Evolutionary conservation across 2,329 filamentous ascomycete species (phyloP).

Genomic region (Calonectria fujianensis): DNA sequence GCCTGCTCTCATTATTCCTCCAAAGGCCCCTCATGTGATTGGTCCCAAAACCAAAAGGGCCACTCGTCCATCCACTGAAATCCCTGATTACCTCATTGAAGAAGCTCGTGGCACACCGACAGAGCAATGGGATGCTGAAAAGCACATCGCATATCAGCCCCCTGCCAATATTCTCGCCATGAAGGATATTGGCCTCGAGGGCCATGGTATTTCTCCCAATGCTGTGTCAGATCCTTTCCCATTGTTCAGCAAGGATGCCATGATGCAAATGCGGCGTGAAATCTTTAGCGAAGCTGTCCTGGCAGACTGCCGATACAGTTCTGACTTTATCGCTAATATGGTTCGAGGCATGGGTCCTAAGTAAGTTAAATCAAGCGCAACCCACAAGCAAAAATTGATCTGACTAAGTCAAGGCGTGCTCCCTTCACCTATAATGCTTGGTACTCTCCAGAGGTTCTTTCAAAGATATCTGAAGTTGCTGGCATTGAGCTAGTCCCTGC

Average conservation of each 20-base stretch:
- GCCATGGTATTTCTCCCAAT: constrained; percentile 75
- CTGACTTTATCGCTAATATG: constrained; percentile 74
- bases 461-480: constrained; percentile 70
- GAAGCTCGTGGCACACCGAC: constrained; percentile 54
- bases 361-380: constrained; percentile 69
- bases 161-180: constrained; percentile 72
- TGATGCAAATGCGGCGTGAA: constrained; percentile 77
- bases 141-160: constrained; percentile 71
- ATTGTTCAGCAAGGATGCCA: constrained; percentile 76
- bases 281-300: constrained; percentile 69
- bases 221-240: constrained; percentile 80
- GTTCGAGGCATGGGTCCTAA: constrained; percentile 66
- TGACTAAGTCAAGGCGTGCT: not conserved
- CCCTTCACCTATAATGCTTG: constrained; percentile 68
- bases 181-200: constrained; percentile 76
- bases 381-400: constrained; percentile 63
- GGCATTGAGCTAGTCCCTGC: constrained; percentile 73
- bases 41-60: constrained; percentile 19
- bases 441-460: constrained; percentile 65
- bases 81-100: not conserved
- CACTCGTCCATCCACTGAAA: not conserved
- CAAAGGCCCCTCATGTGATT: constrained; percentile 12
- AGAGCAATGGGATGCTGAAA: constrained; percentile 66
- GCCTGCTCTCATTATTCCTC: constrained; percentile 9
- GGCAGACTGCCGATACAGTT: constrained; percentile 9